These are phyloP conservation scores for Mycena sanguinolenta DNA, from an alignment of 768 basidiomycete genomes.

Conservation along the genomic window DNA sequence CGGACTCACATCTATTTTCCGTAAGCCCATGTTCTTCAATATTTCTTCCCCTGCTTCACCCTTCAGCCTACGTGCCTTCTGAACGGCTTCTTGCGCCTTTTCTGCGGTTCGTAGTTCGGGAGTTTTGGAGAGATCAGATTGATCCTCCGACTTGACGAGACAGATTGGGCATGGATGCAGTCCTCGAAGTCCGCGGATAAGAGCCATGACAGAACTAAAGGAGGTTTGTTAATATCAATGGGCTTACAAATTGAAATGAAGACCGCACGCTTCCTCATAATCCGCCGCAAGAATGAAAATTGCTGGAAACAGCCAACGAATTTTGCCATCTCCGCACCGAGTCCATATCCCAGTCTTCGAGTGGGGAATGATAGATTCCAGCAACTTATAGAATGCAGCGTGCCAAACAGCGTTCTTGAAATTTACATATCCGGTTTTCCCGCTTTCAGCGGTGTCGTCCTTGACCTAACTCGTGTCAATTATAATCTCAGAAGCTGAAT, in stretches of 20 bases:
- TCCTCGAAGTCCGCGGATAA: background rate
- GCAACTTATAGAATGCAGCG: background rate
- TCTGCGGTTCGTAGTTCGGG: background rate
- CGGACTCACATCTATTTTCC: slow-evolving; percentile 39
- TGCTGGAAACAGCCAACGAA: background rate
- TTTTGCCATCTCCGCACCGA: background rate
- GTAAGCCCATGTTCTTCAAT: slow-evolving; percentile 40
- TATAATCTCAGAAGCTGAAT: background rate
- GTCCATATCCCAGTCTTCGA: background rate
- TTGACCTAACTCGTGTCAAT: background rate
- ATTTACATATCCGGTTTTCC: background rate
- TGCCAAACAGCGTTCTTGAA: background rate
- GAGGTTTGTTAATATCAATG: background rate
- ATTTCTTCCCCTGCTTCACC: slow-evolving; percentile 36
- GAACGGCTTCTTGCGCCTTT: slow-evolving; percentile 32
- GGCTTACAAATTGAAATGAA: background rate
- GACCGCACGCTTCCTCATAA: slow-evolving; percentile 51
- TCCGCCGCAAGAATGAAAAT: background rate
- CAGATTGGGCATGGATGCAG: background rate
- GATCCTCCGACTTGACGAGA: background rate
- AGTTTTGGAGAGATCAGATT: background rate
- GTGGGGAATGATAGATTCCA: background rate
- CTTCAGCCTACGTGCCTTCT: slow-evolving; percentile 31
- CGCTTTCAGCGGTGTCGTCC: background rate
- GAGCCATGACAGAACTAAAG: background rate